Evolutionary conservation across 1,284 basidiomycete species (phyloP).

Genomic region (Sutorius eximius): DNA sequence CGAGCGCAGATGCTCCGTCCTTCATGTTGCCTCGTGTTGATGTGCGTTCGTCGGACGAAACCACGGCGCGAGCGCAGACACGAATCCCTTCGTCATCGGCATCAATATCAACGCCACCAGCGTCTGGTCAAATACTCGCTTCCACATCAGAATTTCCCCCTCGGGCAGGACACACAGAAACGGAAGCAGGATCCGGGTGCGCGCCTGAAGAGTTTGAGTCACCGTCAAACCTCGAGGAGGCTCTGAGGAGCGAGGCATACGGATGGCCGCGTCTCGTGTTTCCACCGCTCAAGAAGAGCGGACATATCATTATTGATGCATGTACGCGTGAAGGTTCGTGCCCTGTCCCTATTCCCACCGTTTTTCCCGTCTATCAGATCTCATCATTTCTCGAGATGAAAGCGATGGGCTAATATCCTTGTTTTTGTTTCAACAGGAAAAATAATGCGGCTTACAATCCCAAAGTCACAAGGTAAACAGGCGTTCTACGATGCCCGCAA

Average conservation of each 20-base stretch:
- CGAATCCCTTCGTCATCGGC: conserved; percentile 3
- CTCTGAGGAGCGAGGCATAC: conserved; percentile 67
- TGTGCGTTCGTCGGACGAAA: conserved; percentile 17
- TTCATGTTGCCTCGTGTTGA: conserved; percentile 30
- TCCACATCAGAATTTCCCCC: conserved; percentile 11
- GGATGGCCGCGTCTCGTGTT: conserved; percentile 90
- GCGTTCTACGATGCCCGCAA: conserved; percentile 95
- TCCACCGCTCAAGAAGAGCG: conserved; percentile 88
- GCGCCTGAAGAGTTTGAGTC: conserved; percentile 13
- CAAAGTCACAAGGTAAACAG: conserved; percentile 92
- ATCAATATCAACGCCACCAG: conserved; percentile 20
- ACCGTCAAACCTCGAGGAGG: conserved; percentile 43
- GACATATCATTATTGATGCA: conserved; percentile 91
- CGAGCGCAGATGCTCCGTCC: conserved; percentile 16
- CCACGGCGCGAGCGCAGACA: conserved; percentile 15
- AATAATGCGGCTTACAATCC: conserved; percentile 88
- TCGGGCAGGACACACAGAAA: neutral
- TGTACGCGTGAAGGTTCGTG: conserved; percentile 78
- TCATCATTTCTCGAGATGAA: conserved; percentile 9
- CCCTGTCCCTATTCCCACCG: conserved; percentile 3
- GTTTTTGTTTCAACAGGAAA: conserved; percentile 59
- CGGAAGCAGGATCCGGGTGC: conserved; percentile 3
- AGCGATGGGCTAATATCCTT: conserved; percentile 1
- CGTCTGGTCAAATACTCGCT: conserved; percentile 7
- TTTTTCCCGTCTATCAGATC: conserved; percentile 2